Conservation (phyloP, 108 stramenopile species). For the Pseudonitzschia multistriata region DNA sequence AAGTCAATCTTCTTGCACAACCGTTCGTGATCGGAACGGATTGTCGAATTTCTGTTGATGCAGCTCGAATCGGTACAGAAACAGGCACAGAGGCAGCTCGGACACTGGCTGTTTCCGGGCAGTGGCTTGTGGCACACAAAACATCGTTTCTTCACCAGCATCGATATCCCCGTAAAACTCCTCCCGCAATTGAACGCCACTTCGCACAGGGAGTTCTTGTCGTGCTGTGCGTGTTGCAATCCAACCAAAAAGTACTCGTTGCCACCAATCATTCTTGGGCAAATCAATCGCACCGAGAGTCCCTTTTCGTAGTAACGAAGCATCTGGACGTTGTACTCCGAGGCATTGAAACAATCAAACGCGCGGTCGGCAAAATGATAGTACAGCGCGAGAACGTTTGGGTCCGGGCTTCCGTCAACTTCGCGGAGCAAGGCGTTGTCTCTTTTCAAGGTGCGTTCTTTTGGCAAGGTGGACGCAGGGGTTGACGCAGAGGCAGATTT, state of each 20-base stretch:
- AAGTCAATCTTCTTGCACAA: neutral
- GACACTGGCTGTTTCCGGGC: neutral
- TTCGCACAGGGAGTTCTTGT: slow-evolving; percentile 8
- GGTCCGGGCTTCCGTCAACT: slow-evolving; percentile 7
- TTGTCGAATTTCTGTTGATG: neutral
- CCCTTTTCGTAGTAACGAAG: slow-evolving; percentile 8
- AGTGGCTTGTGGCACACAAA: neutral
- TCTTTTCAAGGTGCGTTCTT: slow-evolving; percentile 10
- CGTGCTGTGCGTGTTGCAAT: slow-evolving; percentile 5
- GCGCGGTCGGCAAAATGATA: slow-evolving; percentile 13
- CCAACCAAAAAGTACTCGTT: slow-evolving; percentile 14
- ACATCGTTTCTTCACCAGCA: neutral
- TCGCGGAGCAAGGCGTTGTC: slow-evolving; percentile 9
- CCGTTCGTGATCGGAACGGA: neutral
- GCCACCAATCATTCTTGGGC: slow-evolving; percentile 4
- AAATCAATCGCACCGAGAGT: slow-evolving; percentile 1
- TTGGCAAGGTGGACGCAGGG: neutral
- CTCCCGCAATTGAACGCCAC: slow-evolving; percentile 7
- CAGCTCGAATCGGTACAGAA: slow-evolving; percentile 3
- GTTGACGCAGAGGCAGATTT: neutral
- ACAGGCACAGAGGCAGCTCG: neutral
- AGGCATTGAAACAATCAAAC: slow-evolving; percentile 9
- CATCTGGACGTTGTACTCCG: slow-evolving; percentile 7
- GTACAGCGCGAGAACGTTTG: slow-evolving; percentile 4
- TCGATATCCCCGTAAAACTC: slow-evolving; percentile 8